phyloP scores from a whole-genome alignment of 2,329 filamentous ascomycete genomes.

The Aspergillus ochraceus region DNA sequence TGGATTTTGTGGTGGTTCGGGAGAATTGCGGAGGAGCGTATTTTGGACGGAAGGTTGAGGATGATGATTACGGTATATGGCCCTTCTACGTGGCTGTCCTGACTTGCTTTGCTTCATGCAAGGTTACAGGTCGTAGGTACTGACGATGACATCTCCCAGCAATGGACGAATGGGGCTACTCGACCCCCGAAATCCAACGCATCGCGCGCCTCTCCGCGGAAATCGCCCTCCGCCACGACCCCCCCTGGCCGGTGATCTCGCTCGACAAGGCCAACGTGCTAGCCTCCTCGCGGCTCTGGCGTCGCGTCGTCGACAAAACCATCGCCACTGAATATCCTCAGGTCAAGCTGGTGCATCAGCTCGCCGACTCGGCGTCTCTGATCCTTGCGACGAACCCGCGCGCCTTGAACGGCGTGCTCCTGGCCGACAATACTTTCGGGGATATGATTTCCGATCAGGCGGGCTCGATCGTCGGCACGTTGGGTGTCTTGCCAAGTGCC shows the following conservation, averaged over 20 bases:
- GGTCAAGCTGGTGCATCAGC: conserved; percentile 75
- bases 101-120: too few relatives aligned
- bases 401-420: conserved; percentile 78
- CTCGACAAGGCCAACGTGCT: conserved; percentile 94
- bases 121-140: too few relatives aligned
- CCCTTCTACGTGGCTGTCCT: conserved; percentile 31
- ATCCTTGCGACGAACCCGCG: conserved; percentile 87
- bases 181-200: conserved; percentile 75
- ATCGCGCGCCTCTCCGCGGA: conserved; percentile 75
- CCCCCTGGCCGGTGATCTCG: conserved; percentile 73
- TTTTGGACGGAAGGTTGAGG: conserved; percentile 41
- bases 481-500: conserved; percentile 82
- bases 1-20: conserved; percentile 68
- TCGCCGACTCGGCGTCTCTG: conserved; percentile 90
- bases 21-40: conserved; percentile 47
- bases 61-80: conserved; percentile 50
- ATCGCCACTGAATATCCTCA: conserved; percentile 83
- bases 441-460: conserved; percentile 94
- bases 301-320: conserved; percentile 76
- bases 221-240: conserved; percentile 70
- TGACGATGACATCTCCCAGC: conserved; percentile 20
- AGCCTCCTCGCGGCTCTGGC: conserved; percentile 81
- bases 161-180: conserved; percentile 83
- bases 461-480: conserved; percentile 80
- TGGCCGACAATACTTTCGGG: conserved; percentile 88